phyloP scores from a whole-genome alignment of 83 land plant species.

The Thuja plicata region DNA sequence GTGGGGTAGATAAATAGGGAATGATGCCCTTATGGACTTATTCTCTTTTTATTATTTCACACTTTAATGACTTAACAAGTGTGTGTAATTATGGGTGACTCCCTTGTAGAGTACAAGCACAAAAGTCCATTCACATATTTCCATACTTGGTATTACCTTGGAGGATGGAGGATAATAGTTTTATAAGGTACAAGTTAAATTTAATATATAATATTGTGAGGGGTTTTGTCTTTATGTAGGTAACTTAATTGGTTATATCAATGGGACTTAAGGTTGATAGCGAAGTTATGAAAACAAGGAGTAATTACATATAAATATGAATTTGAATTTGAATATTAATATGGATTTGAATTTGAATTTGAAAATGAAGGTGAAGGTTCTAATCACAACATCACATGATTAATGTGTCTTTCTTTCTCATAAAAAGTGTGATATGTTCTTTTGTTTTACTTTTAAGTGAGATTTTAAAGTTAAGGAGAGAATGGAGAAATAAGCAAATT shows the following conservation, averaged over 20 bases:
- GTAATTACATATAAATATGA: too few species aligned
- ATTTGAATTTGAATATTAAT: too few species aligned
- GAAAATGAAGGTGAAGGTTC: not conserved
- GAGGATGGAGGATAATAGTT: not conserved
- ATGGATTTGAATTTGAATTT: too few species aligned
- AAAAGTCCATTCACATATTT: not conserved
- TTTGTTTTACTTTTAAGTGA: too few species aligned
- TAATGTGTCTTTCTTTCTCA: too few species aligned
- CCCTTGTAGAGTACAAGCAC: not conserved
- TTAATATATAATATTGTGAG: not conserved
- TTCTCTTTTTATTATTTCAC: not conserved
- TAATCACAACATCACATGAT: too few species aligned
- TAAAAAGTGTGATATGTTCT: too few species aligned
- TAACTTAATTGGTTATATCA: not conserved
- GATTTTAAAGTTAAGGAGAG: too few species aligned
- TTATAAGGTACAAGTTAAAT: not conserved
- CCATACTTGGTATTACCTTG: not conserved
- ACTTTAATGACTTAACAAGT: not conserved
- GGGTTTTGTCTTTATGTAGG: not conserved
- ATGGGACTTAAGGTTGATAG: not conserved
- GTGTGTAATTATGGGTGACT: not conserved
- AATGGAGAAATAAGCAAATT: too few species aligned
- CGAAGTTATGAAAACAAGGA: not conserved
- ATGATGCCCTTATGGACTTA: not conserved
- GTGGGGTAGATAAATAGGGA: not conserved